Evolutionary conservation across 208 protist species (phyloP).

Genomic region (Naegleria fowleri): DNA sequence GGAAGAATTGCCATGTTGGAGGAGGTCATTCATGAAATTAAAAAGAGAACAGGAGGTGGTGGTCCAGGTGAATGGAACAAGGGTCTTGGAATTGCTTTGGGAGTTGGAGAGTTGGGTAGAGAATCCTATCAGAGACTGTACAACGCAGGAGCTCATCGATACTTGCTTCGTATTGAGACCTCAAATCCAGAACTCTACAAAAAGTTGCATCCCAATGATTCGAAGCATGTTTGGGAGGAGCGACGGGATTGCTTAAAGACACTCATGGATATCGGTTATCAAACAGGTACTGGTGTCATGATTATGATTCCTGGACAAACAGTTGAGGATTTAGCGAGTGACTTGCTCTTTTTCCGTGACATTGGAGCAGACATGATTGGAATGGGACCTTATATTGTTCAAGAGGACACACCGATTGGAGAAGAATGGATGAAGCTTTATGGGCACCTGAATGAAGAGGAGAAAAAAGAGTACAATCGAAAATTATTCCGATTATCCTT

Average conservation of each 20-base stretch:
- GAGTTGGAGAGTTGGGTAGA: constrained; percentile 42
- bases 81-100: constrained; percentile 44
- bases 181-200: constrained; percentile 50
- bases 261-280: constrained; percentile 42
- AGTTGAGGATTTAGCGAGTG: constrained; percentile 44
- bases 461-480: constrained; percentile 29
- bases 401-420: constrained; percentile 41
- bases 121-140: constrained; percentile 42
- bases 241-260: constrained; percentile 36
- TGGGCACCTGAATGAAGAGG: constrained; percentile 22
- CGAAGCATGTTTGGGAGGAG: constrained; percentile 37
- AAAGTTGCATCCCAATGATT: constrained; percentile 47
- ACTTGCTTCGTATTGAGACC: constrained; percentile 51
- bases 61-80: constrained; percentile 18
- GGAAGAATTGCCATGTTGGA: constrained; percentile 34
- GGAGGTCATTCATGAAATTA: constrained; percentile 34
- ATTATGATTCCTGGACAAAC: constrained; percentile 49
- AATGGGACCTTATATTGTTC: constrained; percentile 50
- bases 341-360: constrained; percentile 47
- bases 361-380: constrained; percentile 51
- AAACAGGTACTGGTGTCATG: constrained; percentile 52
- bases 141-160: constrained; percentile 45
- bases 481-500: constrained; percentile 23
- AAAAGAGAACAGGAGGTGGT: constrained; percentile 11
- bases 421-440: constrained; percentile 38